Percentiles rank a stretch among this genome's conserved stretches.
phyloP scores from a whole-genome alignment of 2,329 filamentous ascomycete species.

The Volutella citrinella region DNA sequence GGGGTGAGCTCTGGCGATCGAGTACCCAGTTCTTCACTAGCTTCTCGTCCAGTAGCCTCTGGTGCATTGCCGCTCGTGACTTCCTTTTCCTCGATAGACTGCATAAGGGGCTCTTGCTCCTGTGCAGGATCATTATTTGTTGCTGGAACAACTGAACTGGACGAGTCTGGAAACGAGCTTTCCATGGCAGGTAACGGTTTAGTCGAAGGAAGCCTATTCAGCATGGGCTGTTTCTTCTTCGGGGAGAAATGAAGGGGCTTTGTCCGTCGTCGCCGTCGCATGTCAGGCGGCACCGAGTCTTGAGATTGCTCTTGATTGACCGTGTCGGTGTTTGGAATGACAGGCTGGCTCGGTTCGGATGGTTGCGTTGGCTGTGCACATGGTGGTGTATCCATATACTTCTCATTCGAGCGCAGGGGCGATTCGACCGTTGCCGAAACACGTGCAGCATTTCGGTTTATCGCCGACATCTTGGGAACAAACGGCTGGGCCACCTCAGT shows the following conservation, averaged over 20 bases:
- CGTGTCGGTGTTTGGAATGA: slow-evolving; percentile 17
- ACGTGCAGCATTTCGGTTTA: slow-evolving; percentile 24
- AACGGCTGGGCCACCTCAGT: slow-evolving; percentile 31
- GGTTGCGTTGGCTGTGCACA: slow-evolving; percentile 33
- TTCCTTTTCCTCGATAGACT: slow-evolving; percentile 5
- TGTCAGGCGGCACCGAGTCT: slow-evolving; percentile 1
- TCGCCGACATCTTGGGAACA: slow-evolving; percentile 10
- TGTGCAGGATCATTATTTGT: slow-evolving; percentile 16
- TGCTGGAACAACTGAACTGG: slow-evolving; percentile 28
- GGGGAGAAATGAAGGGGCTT: slow-evolving; percentile 25
- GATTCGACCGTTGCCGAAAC: slow-evolving; percentile 13
- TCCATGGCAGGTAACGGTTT: slow-evolving; percentile 19
- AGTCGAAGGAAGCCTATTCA: slow-evolving; percentile 21
- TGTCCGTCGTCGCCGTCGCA: slow-evolving; percentile 17
- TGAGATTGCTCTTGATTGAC: slow-evolving; percentile 2
- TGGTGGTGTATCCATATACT: slow-evolving; percentile 25
- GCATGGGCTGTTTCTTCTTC: slow-evolving; percentile 9
- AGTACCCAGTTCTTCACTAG: not conserved
- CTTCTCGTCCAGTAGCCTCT: slow-evolving; percentile 7
- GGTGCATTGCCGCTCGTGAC: slow-evolving; percentile 1
- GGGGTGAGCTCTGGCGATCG: not conserved
- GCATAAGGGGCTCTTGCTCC: slow-evolving; percentile 9
- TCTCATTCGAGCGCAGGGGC: slow-evolving; percentile 10
- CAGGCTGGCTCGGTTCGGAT: slow-evolving; percentile 16
- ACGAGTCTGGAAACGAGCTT: slow-evolving; percentile 25